A percentile compares a stretch with the other conserved stretches of the same genome.
phyloP scores from a whole-genome alignment of 257 asterid genomes.

The Ilex aquifolium region DNA sequence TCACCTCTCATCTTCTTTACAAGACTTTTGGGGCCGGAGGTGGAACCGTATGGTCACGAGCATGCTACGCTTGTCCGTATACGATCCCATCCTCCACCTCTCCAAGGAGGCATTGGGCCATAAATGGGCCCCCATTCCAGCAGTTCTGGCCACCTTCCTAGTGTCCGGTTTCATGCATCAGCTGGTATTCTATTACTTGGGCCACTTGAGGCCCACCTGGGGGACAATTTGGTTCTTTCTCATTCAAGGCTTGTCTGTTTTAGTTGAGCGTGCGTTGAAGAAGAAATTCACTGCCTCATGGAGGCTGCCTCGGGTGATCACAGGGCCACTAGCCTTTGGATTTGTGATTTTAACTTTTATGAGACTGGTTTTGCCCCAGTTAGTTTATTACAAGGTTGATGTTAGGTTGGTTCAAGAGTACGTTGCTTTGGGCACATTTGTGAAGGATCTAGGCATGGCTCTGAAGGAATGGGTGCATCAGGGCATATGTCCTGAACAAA shows the following conservation, averaged over 20 bases:
- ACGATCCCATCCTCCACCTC: slow-evolving; percentile 9
- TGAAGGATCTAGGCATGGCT: slow-evolving; percentile 17
- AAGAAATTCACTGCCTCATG: slow-evolving; percentile 10
- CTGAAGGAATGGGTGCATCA: not conserved
- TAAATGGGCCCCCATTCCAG: slow-evolving; percentile 20
- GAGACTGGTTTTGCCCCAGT: slow-evolving; percentile 28
- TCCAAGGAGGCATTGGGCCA: slow-evolving; percentile 8
- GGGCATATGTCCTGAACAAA: no score
- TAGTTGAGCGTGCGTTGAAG: slow-evolving; percentile 22
- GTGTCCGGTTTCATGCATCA: slow-evolving; percentile 45
- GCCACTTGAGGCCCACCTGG: slow-evolving; percentile 23
- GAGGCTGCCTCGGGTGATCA: slow-evolving; percentile 20
- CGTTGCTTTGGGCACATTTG: slow-evolving; percentile 17
- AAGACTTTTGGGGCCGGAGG: slow-evolving; percentile 41
- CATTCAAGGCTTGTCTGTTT: slow-evolving; percentile 28
- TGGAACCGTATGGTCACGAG: slow-evolving; percentile 36
- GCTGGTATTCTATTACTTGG: slow-evolving; percentile 23
- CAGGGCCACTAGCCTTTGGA: slow-evolving; percentile 32
- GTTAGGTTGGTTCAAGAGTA: slow-evolving; percentile 28
- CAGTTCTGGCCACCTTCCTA: slow-evolving; percentile 24
- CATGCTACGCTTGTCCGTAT: slow-evolving; percentile 20
- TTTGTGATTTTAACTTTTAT: slow-evolving; percentile 16
- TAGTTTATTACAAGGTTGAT: slow-evolving; percentile 18
- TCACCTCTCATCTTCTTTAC: slow-evolving; percentile 26
- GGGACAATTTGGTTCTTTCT: slow-evolving; percentile 31